Evolutionary conservation across 306 rosid genomes (phyloP).

Genomic region (Quercus mongolica): DNA sequence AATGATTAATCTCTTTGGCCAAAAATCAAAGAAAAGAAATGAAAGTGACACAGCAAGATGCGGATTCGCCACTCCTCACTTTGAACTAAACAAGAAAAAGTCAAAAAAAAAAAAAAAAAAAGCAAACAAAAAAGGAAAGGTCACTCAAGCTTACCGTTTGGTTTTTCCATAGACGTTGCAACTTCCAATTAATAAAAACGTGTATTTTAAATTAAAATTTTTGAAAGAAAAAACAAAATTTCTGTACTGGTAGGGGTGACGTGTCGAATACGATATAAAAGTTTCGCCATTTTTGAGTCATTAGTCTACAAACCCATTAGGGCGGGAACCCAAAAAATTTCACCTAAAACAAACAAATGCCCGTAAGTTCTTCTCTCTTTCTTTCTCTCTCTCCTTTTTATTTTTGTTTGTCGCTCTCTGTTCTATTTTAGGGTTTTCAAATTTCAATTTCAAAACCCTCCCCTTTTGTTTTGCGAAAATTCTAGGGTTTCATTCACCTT

Average conservation of each 20-base stretch:
- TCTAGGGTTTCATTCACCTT: slow-evolving; percentile 12
- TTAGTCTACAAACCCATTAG: slow-evolving; percentile 36
- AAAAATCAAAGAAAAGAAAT: too few relatives aligned
- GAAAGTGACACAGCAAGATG: too few relatives aligned
- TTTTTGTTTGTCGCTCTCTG: slow-evolving; percentile 7
- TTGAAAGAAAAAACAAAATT: neutral
- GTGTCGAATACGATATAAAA: slow-evolving; percentile 38
- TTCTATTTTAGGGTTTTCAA: slow-evolving; percentile 49
- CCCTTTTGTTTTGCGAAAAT: neutral
- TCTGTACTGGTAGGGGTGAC: slow-evolving; percentile 27
- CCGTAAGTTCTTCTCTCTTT: slow-evolving; percentile 18
- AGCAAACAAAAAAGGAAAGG: too few relatives aligned
- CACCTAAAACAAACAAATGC: slow-evolving; percentile 25
- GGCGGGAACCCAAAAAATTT: slow-evolving; percentile 80
- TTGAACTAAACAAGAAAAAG: too few relatives aligned
- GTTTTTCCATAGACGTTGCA: too few relatives aligned
- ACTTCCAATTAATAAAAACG: too few relatives aligned
- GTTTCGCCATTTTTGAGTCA: slow-evolving; percentile 39
- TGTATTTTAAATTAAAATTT: too few relatives aligned
- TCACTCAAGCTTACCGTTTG: too few relatives aligned
- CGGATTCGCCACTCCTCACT: too few relatives aligned
- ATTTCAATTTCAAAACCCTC: neutral
- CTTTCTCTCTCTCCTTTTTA: slow-evolving; percentile 1
- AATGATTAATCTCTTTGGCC: too few relatives aligned
- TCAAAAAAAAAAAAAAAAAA: too few relatives aligned